A percentile compares a stretch with the other conserved stretches of the same genome.
Evolutionary conservation across 1,139 yeast genomes (phyloP).

Genomic region (Debaryomyces nepalensis): DNA sequence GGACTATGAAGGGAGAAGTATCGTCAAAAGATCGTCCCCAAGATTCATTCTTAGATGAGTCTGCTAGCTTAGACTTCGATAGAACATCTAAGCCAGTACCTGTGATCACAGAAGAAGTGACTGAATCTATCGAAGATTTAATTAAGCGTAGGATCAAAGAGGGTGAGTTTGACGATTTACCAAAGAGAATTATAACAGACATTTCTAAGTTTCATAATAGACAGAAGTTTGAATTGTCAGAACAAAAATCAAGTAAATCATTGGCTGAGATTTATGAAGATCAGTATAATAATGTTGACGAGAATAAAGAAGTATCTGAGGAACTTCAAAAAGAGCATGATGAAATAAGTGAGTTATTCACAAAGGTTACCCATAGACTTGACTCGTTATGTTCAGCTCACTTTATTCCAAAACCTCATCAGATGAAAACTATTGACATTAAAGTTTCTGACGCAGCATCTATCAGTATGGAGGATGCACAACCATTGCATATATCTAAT

Average conservation of each 20-base stretch:
- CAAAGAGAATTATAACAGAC: slow-evolving; percentile 71
- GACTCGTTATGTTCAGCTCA: slow-evolving; percentile 93
- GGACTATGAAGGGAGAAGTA: slow-evolving; percentile 96
- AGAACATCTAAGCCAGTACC: slow-evolving; percentile 69
- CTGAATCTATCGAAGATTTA: slow-evolving; percentile 85
- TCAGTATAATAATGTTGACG: slow-evolving; percentile 60
- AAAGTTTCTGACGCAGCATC: slow-evolving; percentile 74
- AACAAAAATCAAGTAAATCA: slow-evolving; percentile 83
- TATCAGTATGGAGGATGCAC: slow-evolving; percentile 94
- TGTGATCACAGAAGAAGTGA: slow-evolving; percentile 84
- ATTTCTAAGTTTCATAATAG: slow-evolving; percentile 57
- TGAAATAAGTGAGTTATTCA: slow-evolving; percentile 73
- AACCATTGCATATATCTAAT: slow-evolving; percentile 79
- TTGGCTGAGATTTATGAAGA: slow-evolving; percentile 93
- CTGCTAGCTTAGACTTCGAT: slow-evolving; percentile 46
- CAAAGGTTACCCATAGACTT: slow-evolving; percentile 66
- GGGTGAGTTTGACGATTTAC: slow-evolving; percentile 83
- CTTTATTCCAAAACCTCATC: slow-evolving; percentile 88
- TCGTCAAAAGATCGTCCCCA: slow-evolving; percentile 78
- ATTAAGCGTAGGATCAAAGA: slow-evolving; percentile 79
- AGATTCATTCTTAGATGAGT: slow-evolving; percentile 66
- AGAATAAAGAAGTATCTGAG: slow-evolving; percentile 54
- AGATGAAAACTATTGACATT: slow-evolving; percentile 71
- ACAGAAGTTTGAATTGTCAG: slow-evolving; percentile 69
- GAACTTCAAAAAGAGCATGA: slow-evolving; percentile 73